These are phyloP conservation scores for Licmophora abbreviata DNA, from an alignment of 108 stramenopile genomes.

Conservation along the genomic window DNA sequence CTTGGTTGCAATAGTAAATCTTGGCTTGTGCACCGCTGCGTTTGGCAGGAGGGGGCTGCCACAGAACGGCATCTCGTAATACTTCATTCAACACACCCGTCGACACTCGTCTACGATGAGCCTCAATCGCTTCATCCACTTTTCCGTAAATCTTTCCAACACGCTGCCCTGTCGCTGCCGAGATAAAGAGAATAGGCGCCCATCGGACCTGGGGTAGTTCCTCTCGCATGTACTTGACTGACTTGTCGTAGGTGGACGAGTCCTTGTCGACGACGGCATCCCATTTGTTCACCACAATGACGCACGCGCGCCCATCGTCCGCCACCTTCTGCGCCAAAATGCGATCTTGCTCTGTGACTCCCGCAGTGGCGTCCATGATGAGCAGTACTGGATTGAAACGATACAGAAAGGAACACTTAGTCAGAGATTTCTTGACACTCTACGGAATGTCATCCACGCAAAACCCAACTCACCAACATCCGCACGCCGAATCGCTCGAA, in stretches of 20 bases:
- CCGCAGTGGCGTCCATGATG: slow-evolving; percentile 92
- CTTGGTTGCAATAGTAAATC: slow-evolving; percentile 94
- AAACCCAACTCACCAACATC: too few relatives aligned
- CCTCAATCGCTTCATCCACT: slow-evolving; percentile 78
- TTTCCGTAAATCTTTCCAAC: slow-evolving; percentile 88
- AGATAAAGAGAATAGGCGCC: slow-evolving; percentile 95
- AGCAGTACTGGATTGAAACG: slow-evolving; percentile 83
- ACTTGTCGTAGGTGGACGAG: slow-evolving; percentile 69
- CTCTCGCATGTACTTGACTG: slow-evolving; percentile 79
- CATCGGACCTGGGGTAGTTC: slow-evolving; percentile 86
- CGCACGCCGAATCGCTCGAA: slow-evolving; percentile 90
- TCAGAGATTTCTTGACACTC: neutral
- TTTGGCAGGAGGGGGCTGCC: slow-evolving; percentile 91
- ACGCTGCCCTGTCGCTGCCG: slow-evolving; percentile 91
- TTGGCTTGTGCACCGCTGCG: slow-evolving; percentile 84
- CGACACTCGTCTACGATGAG: slow-evolving; percentile 82
- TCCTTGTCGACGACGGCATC: slow-evolving; percentile 95
- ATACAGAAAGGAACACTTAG: slow-evolving; percentile 6
- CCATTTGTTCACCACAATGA: slow-evolving; percentile 97
- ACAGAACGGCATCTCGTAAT: slow-evolving; percentile 88
- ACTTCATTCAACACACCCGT: slow-evolving; percentile 95
- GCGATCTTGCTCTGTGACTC: slow-evolving; percentile 94
- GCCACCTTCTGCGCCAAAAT: slow-evolving; percentile 86
- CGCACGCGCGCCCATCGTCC: slow-evolving; percentile 94
- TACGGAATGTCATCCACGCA: too few relatives aligned